Evolutionary conservation across 148 eudicot genomes (phyloP), one percentile per base, ranked within the genome.

Genomic region (Camellia granthamiana): DNA sequence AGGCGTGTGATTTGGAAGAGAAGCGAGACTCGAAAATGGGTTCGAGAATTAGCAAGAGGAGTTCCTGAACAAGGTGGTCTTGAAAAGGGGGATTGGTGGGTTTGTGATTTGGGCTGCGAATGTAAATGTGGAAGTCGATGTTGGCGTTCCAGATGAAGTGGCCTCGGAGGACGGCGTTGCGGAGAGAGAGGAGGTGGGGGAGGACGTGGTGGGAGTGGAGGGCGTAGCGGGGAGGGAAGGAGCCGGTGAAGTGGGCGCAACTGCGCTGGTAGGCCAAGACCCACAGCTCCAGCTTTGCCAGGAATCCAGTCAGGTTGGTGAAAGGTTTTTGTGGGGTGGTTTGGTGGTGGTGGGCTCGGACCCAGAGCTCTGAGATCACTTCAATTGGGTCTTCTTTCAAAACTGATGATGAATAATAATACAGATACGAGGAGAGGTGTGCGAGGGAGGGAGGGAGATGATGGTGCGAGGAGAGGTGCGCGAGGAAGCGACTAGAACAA

Each of bases 21-120:
- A 96, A 93, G 77, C 89, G 81, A 0, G 97, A 76, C 90, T 96
- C 99, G 44, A 93, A 96, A 80, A 96, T 71, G 1, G 99, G 99
- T 74, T 96, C 99, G 54, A 96, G 89, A 65, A 96, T 79, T 89
- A 93, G 84, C 79, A 93, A 82, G 54, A 93, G 47, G 55, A 89
- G 90, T 82, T 96, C 98, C 77, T 96, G 99, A 30, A 96, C 98
- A 3, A 96, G 86, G 68, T 84, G 86, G 84, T 96, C 98, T 51
- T 96, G 99, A 80, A 96, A 96, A 47, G 87, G 88, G 3, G 82
- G 55, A 19, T 73, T 82, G 8, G 80, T 74, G 72, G 90, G 87
- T 80, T 84, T 92, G 18, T 86, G 90, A 46, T 76, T 83, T 0
- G 95, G 98, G 59, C 87, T 83, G 19, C 76, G 83, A 74, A 93